phyloP scores from a whole-genome alignment of 192 early-diverging fungal genomes.

The Powellomyces hirtus region DNA sequence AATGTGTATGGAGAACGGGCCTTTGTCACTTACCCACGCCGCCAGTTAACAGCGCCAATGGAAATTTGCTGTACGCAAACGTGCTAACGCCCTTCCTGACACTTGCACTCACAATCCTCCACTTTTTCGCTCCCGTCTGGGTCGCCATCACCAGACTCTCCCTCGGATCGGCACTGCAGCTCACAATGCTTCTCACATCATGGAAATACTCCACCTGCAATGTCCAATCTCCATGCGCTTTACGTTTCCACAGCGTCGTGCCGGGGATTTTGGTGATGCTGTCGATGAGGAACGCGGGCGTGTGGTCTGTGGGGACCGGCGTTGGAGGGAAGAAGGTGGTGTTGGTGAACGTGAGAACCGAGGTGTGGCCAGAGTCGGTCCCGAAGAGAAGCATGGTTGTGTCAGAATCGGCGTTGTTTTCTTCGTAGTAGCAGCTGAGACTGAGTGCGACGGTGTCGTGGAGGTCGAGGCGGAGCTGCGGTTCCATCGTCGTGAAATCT shows the following conservation, averaged over 20 bases:
- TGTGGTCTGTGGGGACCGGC: conserved; percentile 13
- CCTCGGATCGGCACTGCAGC: conserved; percentile 46
- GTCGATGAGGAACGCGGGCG: conserved; percentile 8
- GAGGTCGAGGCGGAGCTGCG: conserved; percentile 40
- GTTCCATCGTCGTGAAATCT: conserved; percentile 47
- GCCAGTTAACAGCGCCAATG: conserved; percentile 50
- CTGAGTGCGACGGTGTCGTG: conserved; percentile 39
- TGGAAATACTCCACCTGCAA: conserved; percentile 45
- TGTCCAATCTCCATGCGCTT: conserved; percentile 54
- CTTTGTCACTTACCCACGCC: conserved; percentile 39
- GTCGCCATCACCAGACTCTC: conserved; percentile 50
- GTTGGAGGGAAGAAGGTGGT: conserved; percentile 26
- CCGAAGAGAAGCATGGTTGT: conserved; percentile 43
- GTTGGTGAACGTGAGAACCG: conserved; percentile 37
- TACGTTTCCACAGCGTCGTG: conserved; percentile 36
- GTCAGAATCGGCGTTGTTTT: conserved; percentile 37
- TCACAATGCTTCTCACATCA: conserved; percentile 47
- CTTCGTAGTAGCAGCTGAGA: conserved; percentile 34
- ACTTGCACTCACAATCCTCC: conserved; percentile 34
- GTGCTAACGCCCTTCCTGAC: conserved; percentile 50
- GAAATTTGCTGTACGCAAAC: conserved; percentile 46
- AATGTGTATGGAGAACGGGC: too few species aligned
- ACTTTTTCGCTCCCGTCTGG: conserved; percentile 38
- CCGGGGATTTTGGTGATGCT: conserved; percentile 23
- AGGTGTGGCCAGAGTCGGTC: conserved; percentile 45